Evolutionary conservation across 148 eudicot genomes (phyloP).

Genomic region (Bassia scoparia): DNA sequence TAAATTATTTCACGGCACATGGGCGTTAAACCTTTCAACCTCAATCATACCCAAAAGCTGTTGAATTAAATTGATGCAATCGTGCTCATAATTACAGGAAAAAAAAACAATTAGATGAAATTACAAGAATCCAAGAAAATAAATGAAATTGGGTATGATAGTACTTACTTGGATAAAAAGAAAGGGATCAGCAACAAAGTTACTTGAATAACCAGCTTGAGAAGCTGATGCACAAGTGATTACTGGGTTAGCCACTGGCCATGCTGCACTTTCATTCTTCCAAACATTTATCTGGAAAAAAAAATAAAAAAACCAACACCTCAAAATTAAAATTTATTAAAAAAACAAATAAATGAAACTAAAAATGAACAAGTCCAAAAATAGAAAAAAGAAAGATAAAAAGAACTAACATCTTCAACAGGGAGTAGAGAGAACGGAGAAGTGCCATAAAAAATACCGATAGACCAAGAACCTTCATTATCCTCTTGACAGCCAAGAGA

Average conservation of each 20-base stretch:
- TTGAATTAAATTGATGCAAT: not conserved
- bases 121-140: not conserved
- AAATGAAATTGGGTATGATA: not conserved
- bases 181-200: slow-evolving; percentile 97
- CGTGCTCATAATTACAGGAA: not conserved
- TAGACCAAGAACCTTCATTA: slow-evolving; percentile 87
- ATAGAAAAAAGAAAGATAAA: not conserved
- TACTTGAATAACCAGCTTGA: slow-evolving; percentile 70
- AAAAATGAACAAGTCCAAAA: not conserved
- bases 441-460: slow-evolving; percentile 80
- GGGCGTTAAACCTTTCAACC: slow-evolving; percentile 4
- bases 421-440: slow-evolving; percentile 78
- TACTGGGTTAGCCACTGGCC: slow-evolving; percentile 95
- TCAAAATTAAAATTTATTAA: not conserved
- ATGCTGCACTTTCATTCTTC: slow-evolving; percentile 59
- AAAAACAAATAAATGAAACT: not conserved
- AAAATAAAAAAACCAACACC: slow-evolving; percentile 6
- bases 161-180: slow-evolving; percentile 63
- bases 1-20: slow-evolving; percentile 10
- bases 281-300: slow-evolving; percentile 50
- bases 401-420: slow-evolving; percentile 56
- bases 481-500: slow-evolving; percentile 56
- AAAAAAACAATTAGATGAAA: not conserved
- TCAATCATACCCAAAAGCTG: slow-evolving; percentile 13
- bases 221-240: slow-evolving; percentile 81